Percentiles rank a stretch among this genome's conserved stretches.
These are phyloP conservation scores for Coffea humblotiana DNA, from an alignment of 305 asterid genomes.

Conservation along the genomic window DNA sequence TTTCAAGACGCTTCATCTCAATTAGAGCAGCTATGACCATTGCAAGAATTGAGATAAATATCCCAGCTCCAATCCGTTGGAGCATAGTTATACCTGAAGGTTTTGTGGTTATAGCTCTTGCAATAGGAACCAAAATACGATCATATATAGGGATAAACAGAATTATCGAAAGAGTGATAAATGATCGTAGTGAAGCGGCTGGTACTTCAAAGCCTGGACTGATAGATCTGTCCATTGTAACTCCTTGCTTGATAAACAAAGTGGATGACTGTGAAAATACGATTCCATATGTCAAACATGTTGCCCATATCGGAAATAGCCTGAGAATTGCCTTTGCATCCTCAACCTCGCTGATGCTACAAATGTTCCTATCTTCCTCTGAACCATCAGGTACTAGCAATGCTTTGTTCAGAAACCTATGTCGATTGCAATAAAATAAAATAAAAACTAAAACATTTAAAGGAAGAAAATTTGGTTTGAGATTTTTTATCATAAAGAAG, in stretches of 20 bases:
- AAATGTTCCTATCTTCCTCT: neutral
- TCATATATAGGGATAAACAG: constrained; percentile 15
- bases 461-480: neutral
- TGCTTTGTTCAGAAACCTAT: neutral
- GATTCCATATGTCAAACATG: constrained; percentile 11
- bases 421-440: neutral
- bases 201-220: constrained; percentile 13
- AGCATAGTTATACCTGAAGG: constrained; percentile 21
- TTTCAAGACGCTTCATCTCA: constrained; percentile 18
- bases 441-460: neutral
- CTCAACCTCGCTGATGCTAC: constrained; percentile 13
- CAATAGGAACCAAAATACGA: constrained; percentile 13
- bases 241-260: constrained; percentile 19
- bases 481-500: neutral
- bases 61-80: constrained; percentile 19
- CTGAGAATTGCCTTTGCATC: constrained; percentile 14
- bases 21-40: constrained; percentile 14
- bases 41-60: constrained; percentile 1
- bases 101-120: constrained; percentile 10
- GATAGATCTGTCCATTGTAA: constrained; percentile 15
- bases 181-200: constrained; percentile 11
- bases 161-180: constrained; percentile 16
- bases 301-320: constrained; percentile 15
- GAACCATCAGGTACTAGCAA: constrained; percentile 2
- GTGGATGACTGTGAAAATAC: constrained; percentile 12